These are phyloP conservation scores for Pistacia vera DNA, from an alignment of 345 rosid species.

Conservation along the genomic window DNA sequence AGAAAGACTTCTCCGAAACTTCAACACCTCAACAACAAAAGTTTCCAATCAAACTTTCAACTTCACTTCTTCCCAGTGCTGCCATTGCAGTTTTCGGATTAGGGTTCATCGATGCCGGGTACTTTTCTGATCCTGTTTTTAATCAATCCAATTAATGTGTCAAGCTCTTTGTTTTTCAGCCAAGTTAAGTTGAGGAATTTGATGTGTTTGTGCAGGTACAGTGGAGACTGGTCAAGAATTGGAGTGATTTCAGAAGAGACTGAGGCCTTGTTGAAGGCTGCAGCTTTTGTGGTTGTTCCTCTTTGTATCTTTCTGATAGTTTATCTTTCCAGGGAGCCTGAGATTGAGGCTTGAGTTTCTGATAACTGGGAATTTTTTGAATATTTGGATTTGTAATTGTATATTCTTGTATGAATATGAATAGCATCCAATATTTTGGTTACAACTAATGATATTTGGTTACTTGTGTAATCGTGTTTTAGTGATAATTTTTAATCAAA, in stretches of 20 bases:
- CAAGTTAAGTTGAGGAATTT: not conserved
- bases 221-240: conserved; percentile 97
- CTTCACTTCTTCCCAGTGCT: conserved; percentile 41
- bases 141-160: not conserved
- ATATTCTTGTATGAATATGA: no score
- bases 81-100: conserved; percentile 52
- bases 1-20: conserved; percentile 34
- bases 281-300: conserved; percentile 72
- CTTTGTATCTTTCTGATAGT: conserved; percentile 52
- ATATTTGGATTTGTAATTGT: not conserved
- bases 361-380: not conserved
- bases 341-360: conserved; percentile 20
- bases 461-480: no score
- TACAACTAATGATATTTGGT: no score
- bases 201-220: conserved; percentile 46
- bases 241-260: conserved; percentile 72
- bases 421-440: no score
- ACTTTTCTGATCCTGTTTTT: not conserved
- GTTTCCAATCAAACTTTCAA: conserved; percentile 31
- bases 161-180: not conserved
- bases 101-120: conserved; percentile 90
- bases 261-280: conserved; percentile 67
- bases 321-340: conserved; percentile 43
- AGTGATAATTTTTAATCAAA: no score
- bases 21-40: conserved; percentile 14